Conservation (phyloP, 441 rosid genomes). For the Populus hybrid region DNA sequence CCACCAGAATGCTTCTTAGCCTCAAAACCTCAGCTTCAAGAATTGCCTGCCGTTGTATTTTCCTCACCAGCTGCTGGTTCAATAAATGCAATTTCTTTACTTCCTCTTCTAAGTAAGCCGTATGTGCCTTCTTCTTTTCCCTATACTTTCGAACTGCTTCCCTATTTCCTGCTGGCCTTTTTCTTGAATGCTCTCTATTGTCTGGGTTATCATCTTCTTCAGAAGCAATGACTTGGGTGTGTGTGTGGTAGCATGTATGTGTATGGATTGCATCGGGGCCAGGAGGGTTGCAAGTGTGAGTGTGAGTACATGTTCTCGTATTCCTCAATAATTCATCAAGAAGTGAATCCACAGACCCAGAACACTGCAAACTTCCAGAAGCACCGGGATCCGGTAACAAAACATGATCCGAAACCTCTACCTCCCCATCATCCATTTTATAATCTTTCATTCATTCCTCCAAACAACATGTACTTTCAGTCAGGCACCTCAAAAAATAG, state of each 20-base stretch:
- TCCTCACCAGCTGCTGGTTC: constrained; percentile 48
- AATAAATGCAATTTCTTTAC: constrained; percentile 39
- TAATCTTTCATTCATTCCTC: constrained; percentile 11
- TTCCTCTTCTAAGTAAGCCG: constrained; percentile 68
- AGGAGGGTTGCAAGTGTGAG: constrained; percentile 57
- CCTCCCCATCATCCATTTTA: constrained; percentile 41
- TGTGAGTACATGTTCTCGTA: constrained; percentile 47
- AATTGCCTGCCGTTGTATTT: constrained; percentile 45
- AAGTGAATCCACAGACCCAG: constrained; percentile 28
- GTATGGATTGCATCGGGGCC: constrained; percentile 54
- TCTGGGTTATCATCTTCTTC: constrained; percentile 36
- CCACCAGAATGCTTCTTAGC: constrained; percentile 45
- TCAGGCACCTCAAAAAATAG: not conserved
- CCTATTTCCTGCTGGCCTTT: constrained; percentile 56
- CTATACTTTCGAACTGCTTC: constrained; percentile 47
- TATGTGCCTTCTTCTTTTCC: constrained; percentile 47
- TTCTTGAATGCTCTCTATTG: constrained; percentile 26
- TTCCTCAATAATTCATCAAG: constrained; percentile 37
- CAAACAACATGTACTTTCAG: not conserved
- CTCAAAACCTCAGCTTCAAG: constrained; percentile 54
- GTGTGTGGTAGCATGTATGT: constrained; percentile 70
- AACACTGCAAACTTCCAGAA: constrained; percentile 25
- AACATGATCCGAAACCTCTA: constrained; percentile 33
- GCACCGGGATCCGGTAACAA: constrained; percentile 17
- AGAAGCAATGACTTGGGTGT: constrained; percentile 39